Conservation (phyloP, 495 filamentous ascomycete species). For the Chaetomidium leptoderma region DNA sequence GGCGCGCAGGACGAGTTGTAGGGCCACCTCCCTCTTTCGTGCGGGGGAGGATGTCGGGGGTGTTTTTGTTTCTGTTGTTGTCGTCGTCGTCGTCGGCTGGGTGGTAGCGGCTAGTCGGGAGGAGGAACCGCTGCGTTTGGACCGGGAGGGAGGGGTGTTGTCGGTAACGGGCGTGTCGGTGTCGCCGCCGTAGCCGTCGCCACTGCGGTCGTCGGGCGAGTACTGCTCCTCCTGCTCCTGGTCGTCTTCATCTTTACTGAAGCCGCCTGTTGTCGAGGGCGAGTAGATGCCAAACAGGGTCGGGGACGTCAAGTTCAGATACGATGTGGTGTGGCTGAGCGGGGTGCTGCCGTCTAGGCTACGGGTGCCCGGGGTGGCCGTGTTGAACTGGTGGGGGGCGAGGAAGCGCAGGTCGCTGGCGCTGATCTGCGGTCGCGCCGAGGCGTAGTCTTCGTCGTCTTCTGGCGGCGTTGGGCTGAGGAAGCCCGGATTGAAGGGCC, state of each 20-base stretch:
- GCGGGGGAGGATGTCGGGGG: not conserved
- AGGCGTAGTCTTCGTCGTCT: conserved; percentile 40
- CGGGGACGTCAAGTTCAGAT: conserved; percentile 81
- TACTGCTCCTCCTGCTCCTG: not conserved
- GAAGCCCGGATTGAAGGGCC: conserved; percentile 63
- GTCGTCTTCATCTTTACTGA: conserved; percentile 1
- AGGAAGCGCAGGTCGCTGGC: conserved; percentile 38
- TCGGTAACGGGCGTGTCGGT: not conserved
- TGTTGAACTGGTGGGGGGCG: conserved; percentile 28
- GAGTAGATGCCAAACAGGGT: conserved; percentile 90
- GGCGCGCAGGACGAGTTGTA: conserved; percentile 49
- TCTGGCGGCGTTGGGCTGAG: conserved; percentile 50
- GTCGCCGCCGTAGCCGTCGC: conserved; percentile 17
- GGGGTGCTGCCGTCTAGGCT: conserved; percentile 26
- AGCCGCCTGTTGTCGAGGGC: conserved; percentile 34
- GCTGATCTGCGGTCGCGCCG: conserved; percentile 37
- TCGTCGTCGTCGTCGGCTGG: not conserved
- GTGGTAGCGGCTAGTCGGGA: not conserved
- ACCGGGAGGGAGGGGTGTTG: not conserved
- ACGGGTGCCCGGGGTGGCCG: conserved; percentile 19
- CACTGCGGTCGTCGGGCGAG: conserved; percentile 19
- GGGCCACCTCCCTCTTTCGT: conserved; percentile 3
- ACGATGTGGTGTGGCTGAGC: conserved; percentile 22
- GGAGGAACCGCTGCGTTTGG: no score
- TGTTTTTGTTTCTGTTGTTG: no score